phyloP scores from a whole-genome alignment of 2,329 filamentous ascomycete species.

The Microdochium paspali region DNA sequence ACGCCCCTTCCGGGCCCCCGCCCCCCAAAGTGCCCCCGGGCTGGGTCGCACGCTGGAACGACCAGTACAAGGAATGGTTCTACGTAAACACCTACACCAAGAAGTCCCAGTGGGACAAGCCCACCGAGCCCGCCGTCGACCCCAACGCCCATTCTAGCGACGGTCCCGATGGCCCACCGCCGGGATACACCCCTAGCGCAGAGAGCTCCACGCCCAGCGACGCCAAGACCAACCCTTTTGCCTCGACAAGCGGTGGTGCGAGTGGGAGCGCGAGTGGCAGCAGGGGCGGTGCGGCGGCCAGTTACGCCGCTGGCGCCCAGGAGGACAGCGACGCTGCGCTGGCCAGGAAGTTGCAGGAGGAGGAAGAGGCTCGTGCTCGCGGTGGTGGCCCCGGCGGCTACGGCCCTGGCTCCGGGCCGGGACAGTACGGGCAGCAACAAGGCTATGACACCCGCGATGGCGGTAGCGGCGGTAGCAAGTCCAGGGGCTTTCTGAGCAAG shows the following conservation, averaged over 20 bases:
- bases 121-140: constrained; percentile 57
- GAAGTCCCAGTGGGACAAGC: constrained; percentile 83
- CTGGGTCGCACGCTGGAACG: constrained; percentile 80
- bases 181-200: constrained; percentile 49
- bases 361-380: constrained; percentile 61
- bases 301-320: constrained; percentile 3
- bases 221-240: constrained; percentile 66
- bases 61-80: constrained; percentile 86
- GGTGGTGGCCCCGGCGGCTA: constrained; percentile 10
- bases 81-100: constrained; percentile 86
- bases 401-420: neutral
- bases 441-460: neutral
- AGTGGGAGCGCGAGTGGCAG: constrained; percentile 11
- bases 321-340: constrained; percentile 61
- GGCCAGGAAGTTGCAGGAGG: constrained; percentile 70
- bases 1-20: constrained; percentile 43
- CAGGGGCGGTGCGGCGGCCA: constrained; percentile 2
- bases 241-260: constrained; percentile 24
- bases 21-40: constrained; percentile 61
- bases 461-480: constrained; percentile 1
- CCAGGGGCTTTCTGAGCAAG: constrained; percentile 9
- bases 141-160: constrained; percentile 25
- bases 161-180: constrained; percentile 52
- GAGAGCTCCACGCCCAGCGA: constrained; percentile 33
- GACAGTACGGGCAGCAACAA: neutral